These are phyloP conservation scores for Coemansia sp. DNA, from an alignment of 192 early-diverging fungal genomes.

Conservation along the genomic window DNA sequence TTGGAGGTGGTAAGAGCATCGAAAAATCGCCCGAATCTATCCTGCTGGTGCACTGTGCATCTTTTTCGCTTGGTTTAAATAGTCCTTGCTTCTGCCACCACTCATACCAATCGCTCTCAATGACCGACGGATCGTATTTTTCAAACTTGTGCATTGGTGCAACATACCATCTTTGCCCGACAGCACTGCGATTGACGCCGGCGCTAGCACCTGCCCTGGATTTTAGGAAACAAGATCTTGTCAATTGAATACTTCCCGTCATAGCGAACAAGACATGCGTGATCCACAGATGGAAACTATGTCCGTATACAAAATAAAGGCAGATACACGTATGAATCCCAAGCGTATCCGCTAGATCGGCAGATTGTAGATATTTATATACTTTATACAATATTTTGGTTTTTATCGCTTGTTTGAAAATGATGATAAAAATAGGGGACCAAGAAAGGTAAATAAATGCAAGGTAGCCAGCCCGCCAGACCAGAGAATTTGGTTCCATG, in stretches of 20 bases:
- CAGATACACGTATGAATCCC: too few species aligned
- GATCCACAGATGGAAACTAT: too few species aligned
- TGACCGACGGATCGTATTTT: conserved; percentile 50
- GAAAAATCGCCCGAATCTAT: conserved; percentile 61
- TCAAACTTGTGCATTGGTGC: conserved; percentile 46
- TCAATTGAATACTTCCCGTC: background rate
- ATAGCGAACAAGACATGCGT: too few species aligned
- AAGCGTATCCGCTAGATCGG: too few species aligned
- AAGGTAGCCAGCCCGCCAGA: background rate
- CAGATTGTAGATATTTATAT: too few species aligned
- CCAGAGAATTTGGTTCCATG: background rate
- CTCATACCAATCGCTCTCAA: conserved; percentile 92
- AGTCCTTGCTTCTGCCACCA: conserved; percentile 88
- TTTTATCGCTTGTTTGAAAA: too few species aligned
- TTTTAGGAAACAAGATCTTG: background rate
- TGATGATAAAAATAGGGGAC: background rate
- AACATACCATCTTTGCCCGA: conserved; percentile 12
- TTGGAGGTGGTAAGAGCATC: conserved; percentile 94
- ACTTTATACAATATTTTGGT: too few species aligned
- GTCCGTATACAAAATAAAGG: too few species aligned
- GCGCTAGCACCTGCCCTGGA: background rate
- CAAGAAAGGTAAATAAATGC: conserved; percentile 5
- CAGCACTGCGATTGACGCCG: background rate
- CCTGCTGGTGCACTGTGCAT: background rate
- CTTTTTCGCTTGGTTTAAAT: conserved; percentile 54